Conservation (phyloP, 164 flowering plant species). For the Magnolia officinalis region DNA sequence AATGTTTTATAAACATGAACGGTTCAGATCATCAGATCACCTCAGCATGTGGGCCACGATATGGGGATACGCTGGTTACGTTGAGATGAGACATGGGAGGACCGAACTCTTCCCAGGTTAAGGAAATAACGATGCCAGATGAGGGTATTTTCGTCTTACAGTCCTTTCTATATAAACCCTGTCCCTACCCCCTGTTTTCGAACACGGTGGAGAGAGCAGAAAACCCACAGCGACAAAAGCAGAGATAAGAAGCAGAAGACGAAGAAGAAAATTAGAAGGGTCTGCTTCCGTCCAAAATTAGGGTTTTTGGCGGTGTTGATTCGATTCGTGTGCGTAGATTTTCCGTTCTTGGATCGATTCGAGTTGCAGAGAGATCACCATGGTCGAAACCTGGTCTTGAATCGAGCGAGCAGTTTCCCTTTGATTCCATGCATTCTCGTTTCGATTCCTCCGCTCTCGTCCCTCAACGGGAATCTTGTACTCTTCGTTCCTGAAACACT, state of each 20-base stretch:
- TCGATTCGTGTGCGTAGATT: not conserved
- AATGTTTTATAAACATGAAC: too few relatives aligned
- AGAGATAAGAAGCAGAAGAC: not conserved
- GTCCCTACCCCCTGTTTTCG: not conserved
- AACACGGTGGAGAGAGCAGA: slow-evolving; percentile 2
- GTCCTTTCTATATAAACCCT: not conserved
- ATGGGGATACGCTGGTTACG: too few relatives aligned
- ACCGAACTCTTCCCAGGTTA: too few relatives aligned
- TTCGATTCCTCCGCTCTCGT: not conserved
- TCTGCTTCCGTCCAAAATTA: not conserved
- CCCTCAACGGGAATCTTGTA: not conserved
- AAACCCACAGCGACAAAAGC: not conserved
- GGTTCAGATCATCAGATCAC: too few relatives aligned
- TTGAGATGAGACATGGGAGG: too few relatives aligned
- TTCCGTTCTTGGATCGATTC: not conserved
- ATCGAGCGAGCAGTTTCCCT: not conserved
- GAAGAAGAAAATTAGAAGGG: not conserved
- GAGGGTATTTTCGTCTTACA: slow-evolving; percentile 11
- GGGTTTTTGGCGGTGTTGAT: not conserved
- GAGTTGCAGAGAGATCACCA: not conserved
- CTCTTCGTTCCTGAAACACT: slow-evolving; percentile 1
- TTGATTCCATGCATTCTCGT: not conserved
- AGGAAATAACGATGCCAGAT: too few relatives aligned
- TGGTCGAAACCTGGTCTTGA: not conserved
- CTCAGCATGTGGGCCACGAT: too few relatives aligned